Evolutionary conservation across 2,329 filamentous ascomycete genomes (phyloP).

Genomic region (Alternaria infectoria): DNA sequence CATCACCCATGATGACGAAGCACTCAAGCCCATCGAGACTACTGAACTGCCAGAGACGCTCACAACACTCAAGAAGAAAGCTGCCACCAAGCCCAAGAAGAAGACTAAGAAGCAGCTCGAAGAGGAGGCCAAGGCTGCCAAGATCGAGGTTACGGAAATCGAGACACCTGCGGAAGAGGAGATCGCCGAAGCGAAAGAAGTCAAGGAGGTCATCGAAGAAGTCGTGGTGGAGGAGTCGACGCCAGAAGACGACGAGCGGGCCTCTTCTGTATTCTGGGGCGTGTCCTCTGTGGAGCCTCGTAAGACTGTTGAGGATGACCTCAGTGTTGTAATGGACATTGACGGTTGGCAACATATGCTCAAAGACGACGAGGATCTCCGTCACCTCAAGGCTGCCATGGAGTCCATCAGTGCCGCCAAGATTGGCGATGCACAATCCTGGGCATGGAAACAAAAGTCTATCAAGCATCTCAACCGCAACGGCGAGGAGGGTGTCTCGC

Average conservation of each 20-base stretch:
- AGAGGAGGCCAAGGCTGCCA: conserved; percentile 54
- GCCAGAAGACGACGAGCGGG: conserved; percentile 47
- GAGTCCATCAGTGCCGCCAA: conserved; percentile 54
- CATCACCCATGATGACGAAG: conserved; percentile 53
- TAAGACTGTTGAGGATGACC: conserved; percentile 71
- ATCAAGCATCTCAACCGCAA: conserved; percentile 71
- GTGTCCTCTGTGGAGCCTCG: conserved; percentile 65
- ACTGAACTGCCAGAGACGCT: conserved; percentile 41
- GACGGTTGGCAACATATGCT: conserved; percentile 73
- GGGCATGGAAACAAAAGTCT: conserved; percentile 75
- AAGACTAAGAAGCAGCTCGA: conserved; percentile 80
- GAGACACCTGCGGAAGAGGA: conserved; percentile 40
- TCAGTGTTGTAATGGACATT: conserved; percentile 68
- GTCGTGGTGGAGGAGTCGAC: conserved; percentile 38
- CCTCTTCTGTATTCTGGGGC: conserved; percentile 65
- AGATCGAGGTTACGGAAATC: conserved; percentile 50
- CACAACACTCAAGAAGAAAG: conserved; percentile 39
- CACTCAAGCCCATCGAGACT: conserved; percentile 45
- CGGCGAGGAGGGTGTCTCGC: conserved; percentile 61
- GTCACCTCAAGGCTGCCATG: conserved; percentile 61
- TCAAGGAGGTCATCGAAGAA: conserved; percentile 37
- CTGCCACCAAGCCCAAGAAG: conserved; percentile 67
- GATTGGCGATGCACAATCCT: conserved; percentile 65
- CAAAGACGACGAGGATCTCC: conserved; percentile 72
- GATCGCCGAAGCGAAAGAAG: conserved; percentile 53